Base-by-base conservation (phyloP, 83 land plant species). In the Picea engelmannii region DNA sequence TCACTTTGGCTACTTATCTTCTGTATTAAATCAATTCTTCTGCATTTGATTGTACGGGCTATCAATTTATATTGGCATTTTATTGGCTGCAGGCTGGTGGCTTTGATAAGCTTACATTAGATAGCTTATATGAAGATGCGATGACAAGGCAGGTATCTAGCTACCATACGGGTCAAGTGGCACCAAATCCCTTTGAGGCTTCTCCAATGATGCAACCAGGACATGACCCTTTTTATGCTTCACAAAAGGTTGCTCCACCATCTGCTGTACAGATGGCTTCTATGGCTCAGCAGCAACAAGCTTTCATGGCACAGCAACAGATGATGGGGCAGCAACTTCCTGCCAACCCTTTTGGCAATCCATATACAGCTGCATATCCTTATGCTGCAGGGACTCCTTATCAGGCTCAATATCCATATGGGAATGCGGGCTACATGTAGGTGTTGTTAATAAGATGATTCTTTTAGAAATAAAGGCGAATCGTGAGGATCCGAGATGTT, bases 121-220 rank as follows among this genome's bases (percentile, higher is more conserved):
- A 98, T 88, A 98, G 98, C 87, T 85, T 98, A 38, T 98, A 98
- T 52, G 99, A 98, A 55, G 99, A 98, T 84, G 99, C 97, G 65
- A 80, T 92, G 76, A 73, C 85, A 15, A 92, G 96, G 87, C 91
- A 93, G 80, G 83, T 83, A 66, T 80, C 71, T 11, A 92, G 92
- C 88, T 88, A 88, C 74, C 89, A 88, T 71, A 92, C 86, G 31
- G 89, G 90, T 90, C 89, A 89, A 69, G 81, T 81, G 74, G 84
- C 82, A 10, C 86, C 92, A 35, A 92, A 88, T 66, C 93, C 90
- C 23, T 84, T 90, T 35, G 81, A 83, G 78, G 79, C 86, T 52
- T 86, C 83, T 47, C 80, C 76, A n/a, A 21, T 60, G 24, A 73
- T 81, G 59, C 92, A 88, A 40, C 91, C 82, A 27, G 82, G 75